phyloP scores from a whole-genome alignment of 345 rosid genomes.

The Bruguiera gymnorhiza region DNA sequence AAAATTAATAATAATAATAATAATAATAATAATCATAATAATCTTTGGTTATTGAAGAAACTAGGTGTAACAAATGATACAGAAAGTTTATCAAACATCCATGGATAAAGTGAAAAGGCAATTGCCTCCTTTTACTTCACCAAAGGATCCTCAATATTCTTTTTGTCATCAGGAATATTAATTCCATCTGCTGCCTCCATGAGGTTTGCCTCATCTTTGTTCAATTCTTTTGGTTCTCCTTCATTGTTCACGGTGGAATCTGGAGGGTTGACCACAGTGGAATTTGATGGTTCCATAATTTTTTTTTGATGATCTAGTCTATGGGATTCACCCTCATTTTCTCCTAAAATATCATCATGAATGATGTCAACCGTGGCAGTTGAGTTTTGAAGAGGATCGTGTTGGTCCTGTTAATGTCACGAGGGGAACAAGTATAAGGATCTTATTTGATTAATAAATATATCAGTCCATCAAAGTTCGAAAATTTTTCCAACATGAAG shows the following conservation, averaged over 20 bases:
- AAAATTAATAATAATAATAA: too few species aligned
- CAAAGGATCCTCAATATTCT: background rate
- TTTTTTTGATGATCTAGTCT: constrained; percentile 4
- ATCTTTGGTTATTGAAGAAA: too few species aligned
- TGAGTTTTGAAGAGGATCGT: constrained; percentile 18
- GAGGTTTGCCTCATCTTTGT: background rate
- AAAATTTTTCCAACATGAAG: too few species aligned
- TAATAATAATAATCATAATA: too few species aligned
- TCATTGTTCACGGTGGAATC: constrained; percentile 9
- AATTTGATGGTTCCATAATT: constrained; percentile 9
- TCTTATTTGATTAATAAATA: too few species aligned
- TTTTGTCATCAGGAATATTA: background rate
- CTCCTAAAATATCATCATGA: background rate
- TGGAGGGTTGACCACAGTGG: background rate
- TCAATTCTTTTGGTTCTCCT: constrained; percentile 6
- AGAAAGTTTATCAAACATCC: too few species aligned
- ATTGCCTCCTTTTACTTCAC: background rate
- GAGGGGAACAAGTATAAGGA: background rate
- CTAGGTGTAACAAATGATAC: too few species aligned
- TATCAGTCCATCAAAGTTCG: too few species aligned
- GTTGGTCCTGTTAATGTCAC: constrained; percentile 21
- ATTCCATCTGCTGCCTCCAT: constrained; percentile 5
- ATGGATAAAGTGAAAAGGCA: too few species aligned
- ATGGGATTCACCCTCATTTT: constrained; percentile 8
- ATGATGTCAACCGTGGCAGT: constrained; percentile 7